Evolutionary conservation across 208 protist genomes (phyloP), one percentile per base, ranked within the genome.

Genomic region (Wallacemonas sp.): DNA sequence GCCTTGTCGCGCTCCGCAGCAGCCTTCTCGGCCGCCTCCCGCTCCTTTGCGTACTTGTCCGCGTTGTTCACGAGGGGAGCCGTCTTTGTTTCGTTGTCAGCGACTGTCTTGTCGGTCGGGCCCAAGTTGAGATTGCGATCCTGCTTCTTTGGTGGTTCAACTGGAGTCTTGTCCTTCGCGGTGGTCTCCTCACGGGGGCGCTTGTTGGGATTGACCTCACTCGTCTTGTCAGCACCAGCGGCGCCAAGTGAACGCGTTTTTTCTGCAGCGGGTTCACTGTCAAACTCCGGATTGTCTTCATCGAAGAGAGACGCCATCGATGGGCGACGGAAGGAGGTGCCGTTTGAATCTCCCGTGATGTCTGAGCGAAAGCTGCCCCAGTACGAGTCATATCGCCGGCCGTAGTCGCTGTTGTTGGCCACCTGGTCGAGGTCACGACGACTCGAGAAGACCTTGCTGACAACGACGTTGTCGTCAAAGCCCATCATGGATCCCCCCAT

Each of bases 381-480:
- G 70, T 77, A 74, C 14, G 74, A 83, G 76, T 81, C 72, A 52
- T 81, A 79, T 17, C 74, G 79, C 17, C 79, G 80, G 3, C 70
- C 70, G 33, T 81, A 86, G 54, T 89, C 83, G n/a, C 48, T 38
- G 23, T 56, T 57, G 29, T 83, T 87, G 6, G 68, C 74, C 16
- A 87, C 43, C 30, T 49, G 54, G 41, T 82, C 70, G 21, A 80
- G 66, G 27, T 92, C 82, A 21, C 82, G 86, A 21, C 86, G 86
- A 48, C 82, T 89, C 27, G 80, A 78, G 64, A 93, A 93, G 23
- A 90, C 34, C 68, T 90, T 93, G 23, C 75, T 85, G 58, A 82
- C 82, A 21, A 81, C 38, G 43, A 87, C 78, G 60, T 78, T 54
- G 56, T 83, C 81, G 49, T 70, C 75, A 46, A 71, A 71, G 0